These are phyloP conservation scores for Kluyveromyces lactis DNA, from an alignment of 805 yeast species.

Conservation along the genomic window DNA sequence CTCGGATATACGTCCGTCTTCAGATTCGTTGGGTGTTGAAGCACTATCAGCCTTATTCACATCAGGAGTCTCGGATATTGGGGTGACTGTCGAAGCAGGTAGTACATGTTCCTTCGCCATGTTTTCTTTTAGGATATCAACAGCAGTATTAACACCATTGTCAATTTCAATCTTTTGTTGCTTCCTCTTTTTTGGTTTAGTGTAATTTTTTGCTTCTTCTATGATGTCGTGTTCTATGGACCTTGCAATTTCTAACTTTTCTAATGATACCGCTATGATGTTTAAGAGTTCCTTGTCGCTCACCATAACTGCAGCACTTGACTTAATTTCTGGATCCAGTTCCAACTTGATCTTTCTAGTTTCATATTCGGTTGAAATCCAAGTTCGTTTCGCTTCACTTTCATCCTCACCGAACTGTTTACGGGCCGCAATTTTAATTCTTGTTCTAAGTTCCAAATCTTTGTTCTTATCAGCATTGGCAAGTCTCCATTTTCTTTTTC, in stretches of 20 bases:
- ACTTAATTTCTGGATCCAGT: slow-evolving; percentile 2
- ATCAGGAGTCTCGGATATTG: neutral
- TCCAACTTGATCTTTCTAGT: slow-evolving; percentile 38
- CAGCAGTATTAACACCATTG: neutral
- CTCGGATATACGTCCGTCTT: neutral
- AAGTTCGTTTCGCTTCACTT: slow-evolving; percentile 45
- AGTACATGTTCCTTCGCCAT: neutral
- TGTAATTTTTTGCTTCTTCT: slow-evolving; percentile 11
- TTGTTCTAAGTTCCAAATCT: slow-evolving; percentile 75
- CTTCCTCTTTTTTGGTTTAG: neutral
- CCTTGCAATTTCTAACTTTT: slow-evolving; percentile 23
- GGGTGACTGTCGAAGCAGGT: neutral
- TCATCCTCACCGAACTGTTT: slow-evolving; percentile 55
- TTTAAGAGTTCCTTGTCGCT: slow-evolving; percentile 25
- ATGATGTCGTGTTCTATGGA: slow-evolving; percentile 19
- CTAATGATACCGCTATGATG: slow-evolving; percentile 21
- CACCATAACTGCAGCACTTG: slow-evolving; percentile 11
- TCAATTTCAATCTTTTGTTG: neutral
- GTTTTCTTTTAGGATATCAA: neutral
- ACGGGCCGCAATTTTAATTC: slow-evolving; percentile 68
- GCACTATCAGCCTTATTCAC: neutral
- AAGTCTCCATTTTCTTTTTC: slow-evolving; percentile 30
- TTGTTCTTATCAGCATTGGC: slow-evolving; percentile 72
- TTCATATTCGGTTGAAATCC: slow-evolving; percentile 72
- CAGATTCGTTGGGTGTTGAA: neutral